Evolutionary conservation across 352 stramenopile genomes (phyloP).

Genomic region (Pelagophyceae sp.): DNA sequence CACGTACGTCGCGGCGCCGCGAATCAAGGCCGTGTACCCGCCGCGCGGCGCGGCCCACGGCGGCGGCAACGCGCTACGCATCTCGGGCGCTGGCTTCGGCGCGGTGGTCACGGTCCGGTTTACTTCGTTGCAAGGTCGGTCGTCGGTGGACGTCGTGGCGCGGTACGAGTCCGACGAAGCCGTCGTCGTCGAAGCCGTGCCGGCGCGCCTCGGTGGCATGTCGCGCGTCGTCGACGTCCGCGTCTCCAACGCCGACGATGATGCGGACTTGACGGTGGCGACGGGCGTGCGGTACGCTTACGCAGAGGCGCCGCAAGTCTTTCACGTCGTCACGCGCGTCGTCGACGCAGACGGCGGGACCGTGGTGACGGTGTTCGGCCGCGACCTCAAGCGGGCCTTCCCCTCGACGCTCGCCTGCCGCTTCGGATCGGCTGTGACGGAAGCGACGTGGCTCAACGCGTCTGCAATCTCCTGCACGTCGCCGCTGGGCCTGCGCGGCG

Average conservation of each 20-base stretch:
- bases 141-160: not conserved
- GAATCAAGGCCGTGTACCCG: not conserved
- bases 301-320: not conserved
- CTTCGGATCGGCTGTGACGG: not conserved
- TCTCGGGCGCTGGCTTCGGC: conserved; percentile 15
- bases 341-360: conserved; percentile 12
- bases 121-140: no score
- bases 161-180: not conserved
- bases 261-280: not conserved
- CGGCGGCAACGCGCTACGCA: not conserved
- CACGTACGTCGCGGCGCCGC: not conserved
- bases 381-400: not conserved
- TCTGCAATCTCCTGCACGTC: conserved; percentile 17
- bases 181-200: not conserved
- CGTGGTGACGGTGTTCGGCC: conserved; percentile 4
- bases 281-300: conserved; percentile 7
- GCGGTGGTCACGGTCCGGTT: not conserved
- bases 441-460: not conserved
- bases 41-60: not conserved
- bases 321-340: not conserved
- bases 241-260: conserved; percentile 3
- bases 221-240: not conserved
- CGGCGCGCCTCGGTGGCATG: not conserved
- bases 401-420: not conserved
- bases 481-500: not conserved